phyloP scores from a whole-genome alignment of 192 early-diverging fungal genomes.

The Gryganskiella cystojenkinii region DNA sequence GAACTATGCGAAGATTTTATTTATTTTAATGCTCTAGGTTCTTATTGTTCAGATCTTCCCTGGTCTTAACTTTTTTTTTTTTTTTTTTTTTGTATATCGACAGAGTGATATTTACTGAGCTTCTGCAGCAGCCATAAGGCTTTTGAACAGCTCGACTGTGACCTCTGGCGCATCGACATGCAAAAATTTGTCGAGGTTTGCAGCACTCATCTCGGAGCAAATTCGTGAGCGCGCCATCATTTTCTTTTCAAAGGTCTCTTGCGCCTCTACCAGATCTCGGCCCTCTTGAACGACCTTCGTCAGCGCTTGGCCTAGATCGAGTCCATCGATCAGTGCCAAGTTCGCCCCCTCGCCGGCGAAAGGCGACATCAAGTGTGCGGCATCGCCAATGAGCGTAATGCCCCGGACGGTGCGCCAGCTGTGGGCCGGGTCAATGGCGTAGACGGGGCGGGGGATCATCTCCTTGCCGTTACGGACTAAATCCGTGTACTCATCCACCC shows the following conservation, averaged over 20 bases:
- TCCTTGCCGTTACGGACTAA: conserved; percentile 13
- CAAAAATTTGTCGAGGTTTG: too few species aligned
- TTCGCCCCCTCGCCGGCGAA: conserved; percentile 61
- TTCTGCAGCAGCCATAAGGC: too few species aligned
- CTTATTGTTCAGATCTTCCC: too few species aligned
- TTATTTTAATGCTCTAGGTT: too few species aligned
- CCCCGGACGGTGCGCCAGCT: conserved; percentile 35
- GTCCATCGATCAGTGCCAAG: conserved; percentile 52
- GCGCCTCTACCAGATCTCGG: conserved; percentile 2
- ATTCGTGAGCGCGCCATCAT: conserved; percentile 18
- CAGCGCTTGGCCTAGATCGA: conserved; percentile 16
- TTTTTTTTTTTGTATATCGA: too few species aligned
- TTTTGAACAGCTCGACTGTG: too few species aligned
- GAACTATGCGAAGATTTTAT: too few species aligned
- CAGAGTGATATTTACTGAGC: too few species aligned
- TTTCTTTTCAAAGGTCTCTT: conserved; percentile 19
- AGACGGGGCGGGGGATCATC: conserved; percentile 36
- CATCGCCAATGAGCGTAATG: conserved; percentile 58
- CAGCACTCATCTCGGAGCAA: too few species aligned
- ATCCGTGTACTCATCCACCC: conserved; percentile 11
- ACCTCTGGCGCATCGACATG: too few species aligned
- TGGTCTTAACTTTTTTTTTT: too few species aligned
- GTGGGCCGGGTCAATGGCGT: conserved; percentile 39
- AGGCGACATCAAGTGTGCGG: conserved; percentile 59
- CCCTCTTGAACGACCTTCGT: conserved; percentile 1